Evolutionary conservation across 2,329 filamentous ascomycete species (phyloP).

Genomic region (Penicillium paneum): DNA sequence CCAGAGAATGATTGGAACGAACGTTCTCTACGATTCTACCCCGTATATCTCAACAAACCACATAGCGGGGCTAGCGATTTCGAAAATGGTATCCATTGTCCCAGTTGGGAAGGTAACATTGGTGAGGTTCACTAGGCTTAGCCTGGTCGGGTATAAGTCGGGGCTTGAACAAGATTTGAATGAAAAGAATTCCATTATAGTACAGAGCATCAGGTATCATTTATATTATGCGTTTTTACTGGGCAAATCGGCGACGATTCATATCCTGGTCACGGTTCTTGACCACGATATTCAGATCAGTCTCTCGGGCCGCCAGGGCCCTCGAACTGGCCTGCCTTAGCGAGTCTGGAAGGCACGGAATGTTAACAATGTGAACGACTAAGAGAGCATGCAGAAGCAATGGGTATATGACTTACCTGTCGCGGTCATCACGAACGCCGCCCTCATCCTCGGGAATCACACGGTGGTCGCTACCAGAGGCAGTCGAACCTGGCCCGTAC

Average conservation of each 20-base stretch:
- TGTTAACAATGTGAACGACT: constrained; percentile 1
- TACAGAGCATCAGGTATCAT: constrained; percentile 6
- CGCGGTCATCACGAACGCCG: constrained; percentile 37
- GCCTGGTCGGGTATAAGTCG: background rate
- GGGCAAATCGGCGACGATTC: constrained; percentile 22
- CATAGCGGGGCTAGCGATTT: background rate
- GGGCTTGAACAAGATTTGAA: background rate
- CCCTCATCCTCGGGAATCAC: constrained; percentile 44
- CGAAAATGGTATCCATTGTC: background rate
- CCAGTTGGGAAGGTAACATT: background rate
- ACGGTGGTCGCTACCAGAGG: constrained; percentile 38
- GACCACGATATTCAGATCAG: constrained; percentile 27
- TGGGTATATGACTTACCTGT: constrained; percentile 28
- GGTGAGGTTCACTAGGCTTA: background rate
- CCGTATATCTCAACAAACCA: background rate
- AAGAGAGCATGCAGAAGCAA: background rate
- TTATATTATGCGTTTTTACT: constrained; percentile 14
- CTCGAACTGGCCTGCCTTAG: constrained; percentile 37
- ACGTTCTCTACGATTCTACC: background rate
- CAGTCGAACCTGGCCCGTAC: constrained; percentile 35
- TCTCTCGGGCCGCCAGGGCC: constrained; percentile 37
- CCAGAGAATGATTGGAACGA: background rate
- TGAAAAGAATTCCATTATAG: background rate
- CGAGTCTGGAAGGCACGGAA: constrained; percentile 24
- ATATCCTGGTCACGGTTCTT: constrained; percentile 26